A percentile compares a stretch with the other conserved stretches of the same genome.
phyloP scores from a whole-genome alignment of 306 rosid species.

The Vigna unguiculata region DNA sequence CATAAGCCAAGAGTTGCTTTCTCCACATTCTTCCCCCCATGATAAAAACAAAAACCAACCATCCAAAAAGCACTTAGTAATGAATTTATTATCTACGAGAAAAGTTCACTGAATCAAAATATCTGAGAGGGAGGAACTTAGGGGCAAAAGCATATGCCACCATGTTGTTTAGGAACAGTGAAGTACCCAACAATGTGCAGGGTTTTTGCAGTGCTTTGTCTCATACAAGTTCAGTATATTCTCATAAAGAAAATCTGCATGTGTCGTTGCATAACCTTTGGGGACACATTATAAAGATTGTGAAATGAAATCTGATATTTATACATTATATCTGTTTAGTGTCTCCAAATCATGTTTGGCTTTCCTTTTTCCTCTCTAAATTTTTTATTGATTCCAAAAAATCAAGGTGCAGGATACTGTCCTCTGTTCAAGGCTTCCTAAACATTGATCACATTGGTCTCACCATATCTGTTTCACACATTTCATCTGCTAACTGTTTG shows the following conservation, averaged over 20 bases:
- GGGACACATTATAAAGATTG: conserved; percentile 7
- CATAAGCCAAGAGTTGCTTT: conserved; percentile 50
- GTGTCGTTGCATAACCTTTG: conserved; percentile 35
- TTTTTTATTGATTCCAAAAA: conserved; percentile 9
- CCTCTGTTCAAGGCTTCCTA: conserved; percentile 15
- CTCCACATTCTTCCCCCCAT: conserved; percentile 58
- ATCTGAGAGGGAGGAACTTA: conserved; percentile 20
- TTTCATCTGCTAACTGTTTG: conserved; percentile 1
- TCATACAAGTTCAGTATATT: conserved; percentile 33
- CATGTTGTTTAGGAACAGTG: conserved; percentile 26
- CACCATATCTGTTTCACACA: neutral
- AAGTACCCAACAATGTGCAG: conserved; percentile 42
- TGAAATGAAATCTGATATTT: conserved; percentile 25
- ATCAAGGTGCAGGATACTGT: conserved; percentile 32
- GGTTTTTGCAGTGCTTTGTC: conserved; percentile 43
- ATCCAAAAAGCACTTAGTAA: conserved; percentile 36
- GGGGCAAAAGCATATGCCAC: conserved; percentile 28
- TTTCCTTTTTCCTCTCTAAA: neutral
- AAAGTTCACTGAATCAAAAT: conserved; percentile 34
- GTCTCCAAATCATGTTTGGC: conserved; percentile 35
- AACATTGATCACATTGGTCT: conserved; percentile 20
- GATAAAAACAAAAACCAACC: conserved; percentile 50
- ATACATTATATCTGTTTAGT: neutral
- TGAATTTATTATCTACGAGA: conserved; percentile 26
- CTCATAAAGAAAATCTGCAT: conserved; percentile 33